Base-by-base conservation (phyloP, 139 green algal species). In the Closterium sp. region DNA sequence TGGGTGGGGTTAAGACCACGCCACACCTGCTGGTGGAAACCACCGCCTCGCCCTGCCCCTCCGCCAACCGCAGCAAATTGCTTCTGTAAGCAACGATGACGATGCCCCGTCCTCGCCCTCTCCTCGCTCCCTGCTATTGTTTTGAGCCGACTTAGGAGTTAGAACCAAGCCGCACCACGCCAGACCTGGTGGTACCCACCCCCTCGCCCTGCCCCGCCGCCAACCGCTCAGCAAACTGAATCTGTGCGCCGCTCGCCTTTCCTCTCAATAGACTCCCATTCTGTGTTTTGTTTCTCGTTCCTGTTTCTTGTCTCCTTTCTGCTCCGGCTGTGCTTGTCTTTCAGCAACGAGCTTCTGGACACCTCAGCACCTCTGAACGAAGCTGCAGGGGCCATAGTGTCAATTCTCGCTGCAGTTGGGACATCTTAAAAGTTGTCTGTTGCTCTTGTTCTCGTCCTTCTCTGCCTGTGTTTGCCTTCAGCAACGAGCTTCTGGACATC, bases 401-500 rank as follows among this genome's bases (percentile, higher is more conserved):
- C 32, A 38, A 38, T 3, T 38, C 32, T 38, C 3, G 32, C 32
- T 38, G 32, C 2, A 38, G 32, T 38, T 38, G 2, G 32, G 32
- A 38, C 32, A 38, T 3, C 32, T 38, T 38, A 38, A 38, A 38
- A 38, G 32, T 38, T 38, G 32, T 3, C 32, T 38, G 32, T 38
- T 38, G 32, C 32, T 38, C 32, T 3, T 38, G 32, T 38, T 38
- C 2, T 38, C 32, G 32, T 3, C 32, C 32, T 38, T 2, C 32
- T 38, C 32, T 38, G 32, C 32, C 32, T 38, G 32, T 3, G 32
- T 3, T 38, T 3, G 2, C 32, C 32, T 38, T 91, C 91, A 93
- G 90, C 62, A 91, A 79, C n/a, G 92, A 94, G 87, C 32, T 94
- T 27, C 29, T 94, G 73, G 89, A 94, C 88, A 90, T 94, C 30